Base-by-base conservation (phyloP, 2,329 filamentous ascomycete genomes). In the Alternaria atra region DNA sequence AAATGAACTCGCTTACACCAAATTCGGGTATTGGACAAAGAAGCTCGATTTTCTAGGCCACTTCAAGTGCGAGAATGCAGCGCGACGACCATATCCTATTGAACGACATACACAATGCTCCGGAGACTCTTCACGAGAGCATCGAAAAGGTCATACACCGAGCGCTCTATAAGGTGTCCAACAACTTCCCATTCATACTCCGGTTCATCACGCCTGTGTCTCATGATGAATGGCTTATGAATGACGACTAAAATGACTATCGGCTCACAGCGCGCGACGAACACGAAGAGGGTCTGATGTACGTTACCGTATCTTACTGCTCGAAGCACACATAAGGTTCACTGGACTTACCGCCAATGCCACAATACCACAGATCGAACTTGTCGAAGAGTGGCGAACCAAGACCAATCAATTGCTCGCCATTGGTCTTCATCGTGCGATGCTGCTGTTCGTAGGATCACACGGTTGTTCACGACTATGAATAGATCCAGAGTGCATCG, bases 1-100 rank as follows among this genome's bases (percentile, higher is more conserved):
- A 48, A 48, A 48, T n/a, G 30, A 23, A 35, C 2, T 6, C 25
- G n/a, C 15, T 25, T 6, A 17, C n/a, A 6, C 15, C 10, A 10
- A 5, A 6, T 0, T 12, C 23, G 1, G 9, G 12, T 10, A 27
- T 2, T 4, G 6, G 2, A 35, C 1, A 15, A 1, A 1, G 2
- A 48, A 5, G n/a, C 30, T 9, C 3, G 30, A 32, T 9, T 8
- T 32, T 32, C 9, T 3, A 32, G 30, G 9, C 3, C 7, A 32
- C 8, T 2, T 8, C 10, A 3, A 10, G 8, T 32, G 30, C 9
- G 9, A 32, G 30, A 10, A 17, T 46, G 43, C 43, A 46, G 43
- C 43, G 43, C 15, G 43, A 20, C 5, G 25, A 46, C 9, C 5
- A 20, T 30, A 7, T 30, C 1, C 9, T 15, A 7, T 5, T 46